Conservation (phyloP, 257 asterid genomes). For the Scutellaria minor region DNA sequence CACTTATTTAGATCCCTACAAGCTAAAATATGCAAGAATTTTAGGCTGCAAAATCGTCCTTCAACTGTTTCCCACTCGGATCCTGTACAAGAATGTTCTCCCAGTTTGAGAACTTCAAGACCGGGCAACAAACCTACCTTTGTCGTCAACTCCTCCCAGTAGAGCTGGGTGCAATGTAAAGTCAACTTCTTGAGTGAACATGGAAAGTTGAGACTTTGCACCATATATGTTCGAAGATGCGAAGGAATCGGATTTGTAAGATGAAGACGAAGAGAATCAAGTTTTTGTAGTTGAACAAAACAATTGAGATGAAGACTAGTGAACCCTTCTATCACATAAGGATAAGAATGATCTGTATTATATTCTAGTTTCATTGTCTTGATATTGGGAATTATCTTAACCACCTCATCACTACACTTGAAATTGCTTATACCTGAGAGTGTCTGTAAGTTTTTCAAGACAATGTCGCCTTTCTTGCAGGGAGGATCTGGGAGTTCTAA, state of each 20-base stretch:
- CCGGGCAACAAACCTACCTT: conserved; percentile 31
- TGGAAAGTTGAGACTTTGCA: not conserved
- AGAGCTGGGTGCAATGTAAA: not conserved
- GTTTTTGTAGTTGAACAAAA: too few species aligned
- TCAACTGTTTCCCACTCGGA: conserved; percentile 22
- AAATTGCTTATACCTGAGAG: too few species aligned
- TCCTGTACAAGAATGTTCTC: not conserved
- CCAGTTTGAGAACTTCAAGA: conserved; percentile 24
- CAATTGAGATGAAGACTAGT: too few species aligned
- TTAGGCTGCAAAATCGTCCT: not conserved
- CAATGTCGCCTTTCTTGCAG: not conserved
- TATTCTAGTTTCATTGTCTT: too few species aligned
- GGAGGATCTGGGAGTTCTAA: not conserved
- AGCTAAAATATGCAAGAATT: not conserved
- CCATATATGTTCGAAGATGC: too few species aligned
- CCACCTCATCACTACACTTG: too few species aligned
- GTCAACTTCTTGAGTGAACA: conserved; percentile 21
- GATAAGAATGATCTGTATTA: too few species aligned
- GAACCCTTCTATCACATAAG: too few species aligned
- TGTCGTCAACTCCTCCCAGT: conserved; percentile 24
- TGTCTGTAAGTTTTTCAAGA: not conserved
- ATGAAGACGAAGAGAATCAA: too few species aligned
- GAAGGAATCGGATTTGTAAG: too few species aligned
- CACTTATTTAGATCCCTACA: not conserved
- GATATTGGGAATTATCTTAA: too few species aligned